A percentile compares a stretch with the other conserved stretches of the same genome.
Evolutionary conservation across 768 basidiomycete genomes (phyloP).

Genomic region (Mycena alexandri): DNA sequence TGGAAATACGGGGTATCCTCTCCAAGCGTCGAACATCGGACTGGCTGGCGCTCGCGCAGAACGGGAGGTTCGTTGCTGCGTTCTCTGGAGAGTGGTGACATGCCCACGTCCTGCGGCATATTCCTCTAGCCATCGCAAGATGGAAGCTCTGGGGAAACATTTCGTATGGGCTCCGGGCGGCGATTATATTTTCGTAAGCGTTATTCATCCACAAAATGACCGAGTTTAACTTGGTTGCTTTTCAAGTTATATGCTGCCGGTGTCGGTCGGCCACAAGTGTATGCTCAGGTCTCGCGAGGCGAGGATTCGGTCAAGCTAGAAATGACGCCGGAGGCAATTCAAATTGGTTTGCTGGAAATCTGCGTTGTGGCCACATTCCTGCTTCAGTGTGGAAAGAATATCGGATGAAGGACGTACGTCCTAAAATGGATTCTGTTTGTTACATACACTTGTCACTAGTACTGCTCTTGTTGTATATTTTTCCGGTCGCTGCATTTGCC

Average conservation of each 20-base stretch:
- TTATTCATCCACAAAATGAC: background rate
- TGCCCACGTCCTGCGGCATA: slow-evolving; percentile 5
- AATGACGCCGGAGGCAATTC: slow-evolving; percentile 54
- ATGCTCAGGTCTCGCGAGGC: slow-evolving; percentile 49
- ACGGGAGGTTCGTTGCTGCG: slow-evolving; percentile 52
- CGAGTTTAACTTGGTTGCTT: background rate
- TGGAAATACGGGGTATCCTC: slow-evolving; percentile 55
- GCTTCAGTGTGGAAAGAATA: slow-evolving; percentile 54
- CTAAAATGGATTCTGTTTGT: too few relatives aligned
- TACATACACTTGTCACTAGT: too few relatives aligned
- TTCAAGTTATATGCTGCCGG: slow-evolving; percentile 49
- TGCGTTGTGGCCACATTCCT: slow-evolving; percentile 54
- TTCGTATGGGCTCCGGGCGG: slow-evolving; percentile 52
- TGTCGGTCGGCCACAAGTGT: slow-evolving; percentile 27
- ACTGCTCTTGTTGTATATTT: too few relatives aligned
- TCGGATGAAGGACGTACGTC: slow-evolving; percentile 54
- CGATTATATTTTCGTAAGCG: slow-evolving; percentile 51
- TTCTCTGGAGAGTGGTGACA: background rate
- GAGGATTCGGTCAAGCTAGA: slow-evolving; percentile 52
- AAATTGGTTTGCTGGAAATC: slow-evolving; percentile 53
- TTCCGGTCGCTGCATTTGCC: too few relatives aligned
- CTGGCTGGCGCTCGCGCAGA: slow-evolving; percentile 58
- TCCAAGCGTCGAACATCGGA: slow-evolving; percentile 50
- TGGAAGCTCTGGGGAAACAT: slow-evolving; percentile 49
- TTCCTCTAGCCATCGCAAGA: slow-evolving; percentile 47